A percentile compares a stretch with the other conserved stretches of the same genome.
Evolutionary conservation across 441 rosid genomes (phyloP).

Genomic region (Geranium incanum): DNA sequence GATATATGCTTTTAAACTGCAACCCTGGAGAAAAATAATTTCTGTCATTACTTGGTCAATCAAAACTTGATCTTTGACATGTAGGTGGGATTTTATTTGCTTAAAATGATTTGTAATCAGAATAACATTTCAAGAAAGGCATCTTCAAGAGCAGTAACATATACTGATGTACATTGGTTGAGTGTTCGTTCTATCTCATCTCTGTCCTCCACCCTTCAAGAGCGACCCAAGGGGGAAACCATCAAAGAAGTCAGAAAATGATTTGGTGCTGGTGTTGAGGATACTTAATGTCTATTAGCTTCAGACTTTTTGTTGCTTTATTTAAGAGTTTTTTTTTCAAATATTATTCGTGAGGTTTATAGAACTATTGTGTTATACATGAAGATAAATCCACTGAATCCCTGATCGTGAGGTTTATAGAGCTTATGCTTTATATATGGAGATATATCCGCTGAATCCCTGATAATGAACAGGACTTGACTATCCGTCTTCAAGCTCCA

Average conservation of each 20-base stretch:
- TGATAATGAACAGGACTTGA: slow-evolving; percentile 61
- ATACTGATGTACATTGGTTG: not conserved
- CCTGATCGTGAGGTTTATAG: slow-evolving; percentile 7
- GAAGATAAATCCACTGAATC: slow-evolving; percentile 8
- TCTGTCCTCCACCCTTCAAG: not conserved
- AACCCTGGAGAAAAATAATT: not conserved
- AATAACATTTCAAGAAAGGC: not conserved
- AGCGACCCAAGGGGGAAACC: not conserved
- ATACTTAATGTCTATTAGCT: slow-evolving; percentile 2
- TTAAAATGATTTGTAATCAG: not conserved
- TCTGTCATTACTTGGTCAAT: not conserved
- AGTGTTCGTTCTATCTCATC: not conserved
- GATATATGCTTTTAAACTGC: not conserved
- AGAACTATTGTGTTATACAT: slow-evolving; percentile 14
- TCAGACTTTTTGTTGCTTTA: slow-evolving; percentile 4
- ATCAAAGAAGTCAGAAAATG: not conserved
- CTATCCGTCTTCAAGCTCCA: slow-evolving; percentile 58
- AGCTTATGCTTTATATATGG: slow-evolving; percentile 13
- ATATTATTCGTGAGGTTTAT: not conserved
- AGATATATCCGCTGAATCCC: slow-evolving; percentile 22
- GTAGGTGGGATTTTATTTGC: not conserved
- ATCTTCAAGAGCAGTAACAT: not conserved
- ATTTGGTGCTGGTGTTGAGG: slow-evolving; percentile 13
- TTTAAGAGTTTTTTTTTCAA: slow-evolving; percentile 16
- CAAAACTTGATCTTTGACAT: not conserved